Conservation (phyloP, 2,329 filamentous ascomycete species). For the Whalleya microplaca region DNA sequence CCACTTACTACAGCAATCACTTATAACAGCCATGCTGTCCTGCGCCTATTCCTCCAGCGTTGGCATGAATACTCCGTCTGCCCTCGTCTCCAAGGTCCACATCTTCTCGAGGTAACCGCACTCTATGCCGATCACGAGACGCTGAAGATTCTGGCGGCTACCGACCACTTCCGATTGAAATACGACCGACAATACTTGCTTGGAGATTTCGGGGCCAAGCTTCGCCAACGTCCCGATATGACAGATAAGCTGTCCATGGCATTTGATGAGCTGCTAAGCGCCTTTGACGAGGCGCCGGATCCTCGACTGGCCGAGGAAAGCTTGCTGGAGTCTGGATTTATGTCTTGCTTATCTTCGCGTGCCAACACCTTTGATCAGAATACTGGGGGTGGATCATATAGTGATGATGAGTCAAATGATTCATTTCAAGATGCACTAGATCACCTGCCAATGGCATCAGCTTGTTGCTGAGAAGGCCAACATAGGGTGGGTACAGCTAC, state of each 20-base stretch:
- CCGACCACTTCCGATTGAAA: conserved; percentile 33
- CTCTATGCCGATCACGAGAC: conserved; percentile 37
- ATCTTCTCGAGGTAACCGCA: conserved; percentile 35
- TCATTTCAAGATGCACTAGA: too few species aligned
- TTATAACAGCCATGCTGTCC: conserved; percentile 40
- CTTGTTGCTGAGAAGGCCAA: too few species aligned
- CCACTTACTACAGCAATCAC: conserved; percentile 40
- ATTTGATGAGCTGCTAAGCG: background rate
- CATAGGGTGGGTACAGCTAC: too few species aligned
- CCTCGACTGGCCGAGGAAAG: too few species aligned
- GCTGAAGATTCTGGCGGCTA: conserved; percentile 30
- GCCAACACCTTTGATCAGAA: too few species aligned
- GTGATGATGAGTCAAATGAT: too few species aligned
- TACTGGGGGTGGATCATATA: too few species aligned
- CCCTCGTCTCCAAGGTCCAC: conserved; percentile 37
- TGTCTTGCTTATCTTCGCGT: too few species aligned
- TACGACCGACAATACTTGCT: conserved; percentile 31
- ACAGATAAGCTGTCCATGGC: conserved; percentile 5
- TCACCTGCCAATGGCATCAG: too few species aligned
- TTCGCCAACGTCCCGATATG: conserved; percentile 6
- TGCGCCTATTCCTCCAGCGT: conserved; percentile 39
- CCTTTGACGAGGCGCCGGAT: too few species aligned
- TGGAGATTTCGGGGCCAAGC: conserved; percentile 12
- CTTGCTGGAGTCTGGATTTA: too few species aligned
- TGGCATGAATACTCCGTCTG: conserved; percentile 41